Base-by-base conservation (phyloP, 169 alveolate genomes). In the Plasmodium relictum region DNA sequence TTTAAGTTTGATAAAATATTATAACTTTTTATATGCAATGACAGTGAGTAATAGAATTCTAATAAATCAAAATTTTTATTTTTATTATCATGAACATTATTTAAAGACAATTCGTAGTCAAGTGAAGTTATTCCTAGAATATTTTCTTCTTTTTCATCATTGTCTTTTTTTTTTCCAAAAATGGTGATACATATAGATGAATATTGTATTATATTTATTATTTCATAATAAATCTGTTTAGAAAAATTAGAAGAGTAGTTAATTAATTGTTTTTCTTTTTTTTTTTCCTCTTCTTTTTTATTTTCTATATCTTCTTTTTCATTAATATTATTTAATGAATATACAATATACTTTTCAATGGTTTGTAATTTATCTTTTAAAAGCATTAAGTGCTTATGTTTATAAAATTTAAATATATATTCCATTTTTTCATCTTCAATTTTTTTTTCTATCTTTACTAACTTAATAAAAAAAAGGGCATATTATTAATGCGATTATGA, bases 141-240 rank as follows among this genome's bases (percentile, higher is more conserved):
- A 50, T 72, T 72, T 9, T 37, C 39, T 37, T 52, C 31, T 3
- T 20, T 56, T 52, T 48, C 68, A n/a, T 18, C 48, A 9, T 66
- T 44, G 20, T 24, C 50, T 24, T 66, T 74, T 3, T 26, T 24
- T 39, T 74, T 54, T 41, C 37, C 71, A 68, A 66, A 80, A n/a
- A 68, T 20, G 0, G 73, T 52, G 24, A 80, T 41, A 39, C 90
- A 80, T 22, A 80, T 54, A 59, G 90, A 80, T 39, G 90, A 80
- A 44, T 80, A 68, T 45, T 80, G 90, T 8, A 80, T 31, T 18
- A 48, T 66, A 61, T 50, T 69, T 10, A 80, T 14, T 50, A 68
- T 54, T 39, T 66, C 58, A 22, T 72, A n/a, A 50, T 76, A 76
- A 12, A 48, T 31, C 45, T 45, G 16, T 52, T 42, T 22, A 63